Evolutionary conservation across 768 basidiomycete genomes (phyloP), one percentile per base, ranked within the genome.

Genomic region (Pleurotus tuber-regium): DNA sequence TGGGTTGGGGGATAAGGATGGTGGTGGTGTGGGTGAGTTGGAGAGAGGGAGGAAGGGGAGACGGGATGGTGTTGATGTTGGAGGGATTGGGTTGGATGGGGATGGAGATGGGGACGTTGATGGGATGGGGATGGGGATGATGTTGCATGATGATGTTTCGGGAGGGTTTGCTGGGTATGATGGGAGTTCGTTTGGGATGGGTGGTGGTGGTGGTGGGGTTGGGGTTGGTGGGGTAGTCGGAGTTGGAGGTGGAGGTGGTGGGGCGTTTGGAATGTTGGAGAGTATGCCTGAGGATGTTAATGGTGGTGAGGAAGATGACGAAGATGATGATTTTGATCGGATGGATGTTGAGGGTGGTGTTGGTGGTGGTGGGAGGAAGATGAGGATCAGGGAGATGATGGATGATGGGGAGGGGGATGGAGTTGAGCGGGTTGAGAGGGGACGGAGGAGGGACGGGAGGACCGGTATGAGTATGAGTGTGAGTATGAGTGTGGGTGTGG

Each of bases 291-390:
- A 53, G 51, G 30, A 59, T 62, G 39, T 61, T 61, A 53, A 61
- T 58, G 59, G 54, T 12, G 24, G 23, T 30, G 29, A 21, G 25
- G 55, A 53, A 21, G 55, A 43, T 1, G 41, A 39, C 7, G 47
- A 35, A 21, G 47, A 49, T 11, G 66, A 62, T 41, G 66, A 64
- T 55, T 62, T 64, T 63, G 67, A 64, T n/a, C 52, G 52, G 56
- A 61, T 60, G 42, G 54, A 58, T 35, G 24, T 39, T 29, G 51
- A 44, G 21, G 50, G 43, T 25, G 25, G 49, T 21, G 43, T 47
- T 48, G 53, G 54, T 21, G 43, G 50, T 48, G 53, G 54, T 53
- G 54, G 42, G 55, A 53, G 35, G 39, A 41, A 50, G 58, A 57
- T 41, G 53, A 53, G 41, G 47, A 33, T 30, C 26, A 40, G 52